Conservation (phyloP, 2,329 filamentous ascomycete species). For the Penicillium sp. region DNA sequence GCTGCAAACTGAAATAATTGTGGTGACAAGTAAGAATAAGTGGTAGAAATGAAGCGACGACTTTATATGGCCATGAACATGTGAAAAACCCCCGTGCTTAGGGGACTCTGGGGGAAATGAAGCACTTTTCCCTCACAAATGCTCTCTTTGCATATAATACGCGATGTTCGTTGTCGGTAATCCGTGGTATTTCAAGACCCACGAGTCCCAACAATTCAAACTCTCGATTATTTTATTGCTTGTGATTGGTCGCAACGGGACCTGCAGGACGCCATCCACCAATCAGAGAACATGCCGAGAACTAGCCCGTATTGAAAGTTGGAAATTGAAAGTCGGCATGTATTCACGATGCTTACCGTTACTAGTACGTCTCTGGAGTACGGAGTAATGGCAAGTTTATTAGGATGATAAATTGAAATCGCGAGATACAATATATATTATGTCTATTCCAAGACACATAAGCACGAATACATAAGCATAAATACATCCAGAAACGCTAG, state of each 20-base stretch:
- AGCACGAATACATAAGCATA: no score
- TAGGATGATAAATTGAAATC: no score
- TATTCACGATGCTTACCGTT: no score
- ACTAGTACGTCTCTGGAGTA: not conserved
- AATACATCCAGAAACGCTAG: no score
- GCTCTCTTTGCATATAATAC: not conserved
- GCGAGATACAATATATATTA: no score
- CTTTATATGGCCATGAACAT: not conserved
- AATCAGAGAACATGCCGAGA: not conserved
- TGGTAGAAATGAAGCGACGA: not conserved
- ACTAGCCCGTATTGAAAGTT: not conserved
- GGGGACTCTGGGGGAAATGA: no score
- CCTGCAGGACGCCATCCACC: not conserved
- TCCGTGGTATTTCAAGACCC: not conserved
- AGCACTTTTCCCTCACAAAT: not conserved
- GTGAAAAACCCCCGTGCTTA: no score
- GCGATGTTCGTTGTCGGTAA: not conserved
- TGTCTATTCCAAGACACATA: no score
- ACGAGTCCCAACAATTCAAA: conserved; percentile 6
- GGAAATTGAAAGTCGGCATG: not conserved
- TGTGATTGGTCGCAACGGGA: not conserved
- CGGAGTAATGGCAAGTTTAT: no score
- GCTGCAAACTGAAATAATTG: not conserved
- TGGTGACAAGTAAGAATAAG: not conserved
- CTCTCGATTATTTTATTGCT: not conserved